Evolutionary conservation across 306 rosid species (phyloP), one percentile per base, ranked within the genome.

Genomic region (Quercus cerris): DNA sequence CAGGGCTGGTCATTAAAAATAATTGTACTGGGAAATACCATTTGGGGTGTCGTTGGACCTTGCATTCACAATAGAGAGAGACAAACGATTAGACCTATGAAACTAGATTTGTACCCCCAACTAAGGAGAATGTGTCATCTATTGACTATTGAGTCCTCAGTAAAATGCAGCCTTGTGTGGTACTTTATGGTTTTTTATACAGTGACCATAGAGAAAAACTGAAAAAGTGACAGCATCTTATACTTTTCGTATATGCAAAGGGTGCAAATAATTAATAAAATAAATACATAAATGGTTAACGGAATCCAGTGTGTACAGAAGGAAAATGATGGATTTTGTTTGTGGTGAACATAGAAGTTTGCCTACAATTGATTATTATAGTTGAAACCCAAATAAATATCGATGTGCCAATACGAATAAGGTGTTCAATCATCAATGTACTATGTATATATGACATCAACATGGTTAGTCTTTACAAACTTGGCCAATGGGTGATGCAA

Each of bases 1-100:
- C 67, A 58, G 83, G 73, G 71, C 41, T 76, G 44, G 56, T 52
- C 27, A 56, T 25, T 5, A 20, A 63, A 71, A 38, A 75, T 51
- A 78, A 79, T 78, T 33, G 41, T 25, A 54, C 38, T 54, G 46
- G 46, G 46, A 38, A 38, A 38, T 7, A 38, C 58, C 51, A 58
- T 67, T 64, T 35, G 1, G 72, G 52, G 72, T 8, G n/a, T 35
- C 52, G 9, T 33, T 19, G 27, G n/a, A 19, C 52, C 19, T 33
- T 19, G 27, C 72, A 67, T 67, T 19, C 52, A 67, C 72, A 19
- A 35, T 33, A 67, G 46, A 30, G 71, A 2, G 4, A 49, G 54
- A 7, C 72, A 19, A 4, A 33, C 25, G 25, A 67, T 67, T 33
- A 19, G 72, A 27, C 46, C 72, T 33, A 10, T 67, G 51, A 19